Base-by-base conservation (phyloP, 768 basidiomycete genomes). In the Xerocomus potaroensis region DNA sequence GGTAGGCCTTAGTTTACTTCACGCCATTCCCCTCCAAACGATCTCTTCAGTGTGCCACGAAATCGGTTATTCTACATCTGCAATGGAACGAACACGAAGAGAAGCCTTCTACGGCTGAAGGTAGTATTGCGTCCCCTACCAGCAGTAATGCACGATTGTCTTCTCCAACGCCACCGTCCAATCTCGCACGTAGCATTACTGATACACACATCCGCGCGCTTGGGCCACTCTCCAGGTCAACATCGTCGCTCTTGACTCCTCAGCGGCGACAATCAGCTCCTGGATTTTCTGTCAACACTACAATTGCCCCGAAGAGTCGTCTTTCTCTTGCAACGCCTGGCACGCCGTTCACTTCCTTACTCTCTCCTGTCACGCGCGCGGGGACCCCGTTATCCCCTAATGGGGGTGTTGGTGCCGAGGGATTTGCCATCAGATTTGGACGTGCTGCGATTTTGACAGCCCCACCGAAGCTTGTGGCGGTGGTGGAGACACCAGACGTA, bases 401-500 rank as follows among this genome's bases (percentile, higher is more conserved):
- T 40, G 50, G 66, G 4, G 59, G 63, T 26, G 32, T 63, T 3
- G 54, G 59, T 27, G 56, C 58, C 10, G 57, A 59, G 37, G 53
- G 67, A 37, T 78, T 79, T 53, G 56, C 75, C 0, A 62, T 80
- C 15, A 66, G 77, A 23, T 84, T 75, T 51, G 86, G 87, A 1
- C 73, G 84, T 12, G 85, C 87, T 0, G 81, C 87, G 12, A 81
- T 87, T 35, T 66, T 91, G 66, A 89, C 85, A 10, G 85, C 85
- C 14, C 86, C 89, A n/a, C 91, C 91, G 14, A 83, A 83, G 60
- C 68, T 93, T 23, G 77, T 93, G 15, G 88, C 84, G 4, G 70
- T 92, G 24, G 84, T 93, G 15, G 87, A 87, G 64, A 91, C 88
- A 9, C 88, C 90, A 0, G 91, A 92, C 61, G 83, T 91, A 8